Evolutionary conservation across 176 grass and related monocot species (phyloP).

Genomic region (Bonia amplexicaulis): DNA sequence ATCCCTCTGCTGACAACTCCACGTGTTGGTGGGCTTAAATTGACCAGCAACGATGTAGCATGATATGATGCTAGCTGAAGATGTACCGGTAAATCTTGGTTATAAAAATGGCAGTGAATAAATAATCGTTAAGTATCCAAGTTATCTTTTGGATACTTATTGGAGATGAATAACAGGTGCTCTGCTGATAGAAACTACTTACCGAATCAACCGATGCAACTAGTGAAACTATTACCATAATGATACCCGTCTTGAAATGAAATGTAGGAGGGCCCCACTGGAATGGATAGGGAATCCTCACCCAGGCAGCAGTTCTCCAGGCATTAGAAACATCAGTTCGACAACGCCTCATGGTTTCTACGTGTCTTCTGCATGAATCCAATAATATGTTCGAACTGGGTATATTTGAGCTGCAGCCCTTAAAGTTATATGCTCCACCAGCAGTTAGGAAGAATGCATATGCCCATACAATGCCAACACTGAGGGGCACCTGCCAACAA

Average conservation of each 20-base stretch:
- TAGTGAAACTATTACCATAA: constrained; percentile 85
- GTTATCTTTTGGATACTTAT: not conserved
- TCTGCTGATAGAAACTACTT: constrained; percentile 32
- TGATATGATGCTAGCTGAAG: constrained; percentile 83
- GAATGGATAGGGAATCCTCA: constrained; percentile 90
- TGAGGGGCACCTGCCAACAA: constrained; percentile 79
- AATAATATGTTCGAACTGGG: constrained; percentile 95
- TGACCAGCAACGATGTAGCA: constrained; percentile 76
- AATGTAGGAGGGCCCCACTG: constrained; percentile 93
- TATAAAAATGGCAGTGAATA: constrained; percentile 11
- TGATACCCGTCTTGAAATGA: constrained; percentile 73
- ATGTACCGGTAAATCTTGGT: constrained; percentile 6
- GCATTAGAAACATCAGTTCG: constrained; percentile 97
- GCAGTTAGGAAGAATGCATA: constrained; percentile 96
- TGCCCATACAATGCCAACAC: constrained; percentile 92
- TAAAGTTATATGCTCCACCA: constrained; percentile 89
- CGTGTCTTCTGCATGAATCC: constrained; percentile 78
- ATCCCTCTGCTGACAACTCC: constrained; percentile 96
- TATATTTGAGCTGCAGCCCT: constrained; percentile 82
- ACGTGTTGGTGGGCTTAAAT: constrained; percentile 80
- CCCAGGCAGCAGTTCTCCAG: constrained; percentile 86
- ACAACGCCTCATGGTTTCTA: constrained; percentile 72
- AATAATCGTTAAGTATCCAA: not conserved
- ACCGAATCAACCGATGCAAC: constrained; percentile 95
- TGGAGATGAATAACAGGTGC: not conserved